phyloP scores from a whole-genome alignment of 495 filamentous ascomycete genomes.

The Cercophora newfieldiana region DNA sequence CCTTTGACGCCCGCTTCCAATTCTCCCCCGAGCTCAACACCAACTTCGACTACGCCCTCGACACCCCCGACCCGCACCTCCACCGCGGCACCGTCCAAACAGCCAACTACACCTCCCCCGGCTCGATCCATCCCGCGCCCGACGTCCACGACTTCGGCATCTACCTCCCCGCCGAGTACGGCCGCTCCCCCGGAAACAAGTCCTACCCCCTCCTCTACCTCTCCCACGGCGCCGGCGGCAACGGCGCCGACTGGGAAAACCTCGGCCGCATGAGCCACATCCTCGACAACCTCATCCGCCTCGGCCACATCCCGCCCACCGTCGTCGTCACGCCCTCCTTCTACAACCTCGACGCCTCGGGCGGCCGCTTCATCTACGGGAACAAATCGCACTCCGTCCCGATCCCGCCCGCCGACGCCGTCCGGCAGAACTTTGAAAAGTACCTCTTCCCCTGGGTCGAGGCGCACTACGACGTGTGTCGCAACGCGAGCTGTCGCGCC shows the following conservation, averaged over 20 bases:
- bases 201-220: slow-evolving; percentile 39
- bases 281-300: slow-evolving; percentile 38
- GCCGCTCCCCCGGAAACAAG: slow-evolving; percentile 21
- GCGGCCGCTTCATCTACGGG: slow-evolving; percentile 30
- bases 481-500: slow-evolving; percentile 29
- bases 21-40: slow-evolving; percentile 32
- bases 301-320: slow-evolving; percentile 34
- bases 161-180: slow-evolving; percentile 37
- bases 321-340: slow-evolving; percentile 38
- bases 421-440: slow-evolving; percentile 34
- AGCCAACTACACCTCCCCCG: slow-evolving; percentile 37
- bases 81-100: slow-evolving; percentile 29
- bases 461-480: slow-evolving; percentile 25
- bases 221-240: slow-evolving; percentile 32
- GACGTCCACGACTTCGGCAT: slow-evolving; percentile 34
- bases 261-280: slow-evolving; percentile 34
- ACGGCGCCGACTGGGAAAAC: slow-evolving; percentile 37
- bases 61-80: slow-evolving; percentile 19
- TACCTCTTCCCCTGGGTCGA: slow-evolving; percentile 36
- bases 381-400: slow-evolving; percentile 21
- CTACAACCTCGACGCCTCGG: slow-evolving; percentile 33
- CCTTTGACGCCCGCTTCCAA: slow-evolving; percentile 33
- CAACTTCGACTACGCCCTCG: slow-evolving; percentile 37
- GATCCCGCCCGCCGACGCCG: slow-evolving; percentile 19
- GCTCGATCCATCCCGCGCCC: slow-evolving; percentile 33